Conservation (phyloP, 2,329 filamentous ascomycete genomes). For the Chalaropsis thielavioides region DNA sequence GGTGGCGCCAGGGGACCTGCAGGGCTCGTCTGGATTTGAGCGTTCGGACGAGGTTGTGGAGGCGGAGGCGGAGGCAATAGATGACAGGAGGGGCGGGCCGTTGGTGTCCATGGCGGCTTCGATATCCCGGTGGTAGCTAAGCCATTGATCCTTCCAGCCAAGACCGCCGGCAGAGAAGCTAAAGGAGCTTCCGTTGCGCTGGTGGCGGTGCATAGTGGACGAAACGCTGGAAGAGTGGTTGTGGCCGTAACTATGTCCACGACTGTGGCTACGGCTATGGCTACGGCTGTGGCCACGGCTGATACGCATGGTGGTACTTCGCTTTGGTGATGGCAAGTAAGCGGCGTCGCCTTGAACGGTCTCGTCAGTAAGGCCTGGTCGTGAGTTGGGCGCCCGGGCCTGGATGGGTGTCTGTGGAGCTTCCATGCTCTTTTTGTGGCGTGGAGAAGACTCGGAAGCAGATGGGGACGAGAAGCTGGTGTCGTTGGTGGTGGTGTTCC, state of each 20-base stretch:
- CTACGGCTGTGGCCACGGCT: conserved; percentile 26
- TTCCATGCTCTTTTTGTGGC: conserved; percentile 32
- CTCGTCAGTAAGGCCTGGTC: conserved; percentile 48
- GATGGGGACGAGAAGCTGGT: conserved; percentile 19
- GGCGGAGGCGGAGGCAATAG: neutral
- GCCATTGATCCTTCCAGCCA: conserved; percentile 29
- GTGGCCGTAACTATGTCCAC: conserved; percentile 1
- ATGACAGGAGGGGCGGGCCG: neutral
- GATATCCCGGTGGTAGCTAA: conserved; percentile 22
- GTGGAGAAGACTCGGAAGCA: conserved; percentile 23
- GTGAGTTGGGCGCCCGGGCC: conserved; percentile 47
- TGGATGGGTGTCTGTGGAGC: conserved; percentile 33
- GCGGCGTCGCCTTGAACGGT: conserved; percentile 45
- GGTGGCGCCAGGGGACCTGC: neutral
- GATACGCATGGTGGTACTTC: conserved; percentile 39
- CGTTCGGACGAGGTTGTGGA: neutral
- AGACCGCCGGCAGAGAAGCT: conserved; percentile 33
- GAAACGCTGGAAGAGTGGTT: conserved; percentile 2
- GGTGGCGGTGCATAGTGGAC: conserved; percentile 7
- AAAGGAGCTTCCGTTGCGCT: conserved; percentile 31
- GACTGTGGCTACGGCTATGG: neutral
- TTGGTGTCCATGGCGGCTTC: conserved; percentile 1
- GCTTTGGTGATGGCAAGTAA: conserved; percentile 39
- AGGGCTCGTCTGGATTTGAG: neutral
- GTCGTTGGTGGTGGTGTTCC: neutral